phyloP scores from a whole-genome alignment of 2,329 filamentous ascomycete genomes.

The Setomelanomma holmii region DNA sequence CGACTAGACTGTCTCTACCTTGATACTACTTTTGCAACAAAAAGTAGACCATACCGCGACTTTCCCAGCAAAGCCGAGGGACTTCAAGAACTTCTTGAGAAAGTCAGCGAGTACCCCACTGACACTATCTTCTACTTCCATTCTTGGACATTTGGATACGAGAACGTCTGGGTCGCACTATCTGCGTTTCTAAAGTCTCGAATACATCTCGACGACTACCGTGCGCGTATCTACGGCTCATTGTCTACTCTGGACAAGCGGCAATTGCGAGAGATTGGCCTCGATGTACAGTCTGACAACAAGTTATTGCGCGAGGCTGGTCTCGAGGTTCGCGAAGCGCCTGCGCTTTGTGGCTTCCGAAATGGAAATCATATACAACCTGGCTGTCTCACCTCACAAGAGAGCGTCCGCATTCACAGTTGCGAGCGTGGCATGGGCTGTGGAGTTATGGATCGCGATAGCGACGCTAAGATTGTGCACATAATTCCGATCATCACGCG shows the following conservation, averaged over 20 bases:
- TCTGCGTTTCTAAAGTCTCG: constrained; percentile 72
- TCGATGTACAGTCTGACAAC: constrained; percentile 43
- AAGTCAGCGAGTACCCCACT: constrained; percentile 71
- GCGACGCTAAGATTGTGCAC: constrained; percentile 65
- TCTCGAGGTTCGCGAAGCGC: constrained; percentile 61
- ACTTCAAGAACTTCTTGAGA: constrained; percentile 73
- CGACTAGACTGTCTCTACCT: constrained; percentile 83
- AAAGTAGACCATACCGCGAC: constrained; percentile 55
- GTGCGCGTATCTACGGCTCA: constrained; percentile 74
- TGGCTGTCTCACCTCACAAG: constrained; percentile 74
- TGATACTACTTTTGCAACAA: constrained; percentile 79
- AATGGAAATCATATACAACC: constrained; percentile 73
- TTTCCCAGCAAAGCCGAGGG: constrained; percentile 77
- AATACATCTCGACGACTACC: constrained; percentile 86
- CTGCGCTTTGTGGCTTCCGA: constrained; percentile 74
- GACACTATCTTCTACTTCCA: constrained; percentile 84
- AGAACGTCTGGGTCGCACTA: constrained; percentile 88
- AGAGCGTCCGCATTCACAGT: constrained; percentile 76
- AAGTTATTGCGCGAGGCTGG: constrained; percentile 40
- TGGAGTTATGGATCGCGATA: constrained; percentile 55
- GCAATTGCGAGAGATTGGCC: constrained; percentile 40
- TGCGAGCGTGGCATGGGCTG: constrained; percentile 79
- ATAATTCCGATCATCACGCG: constrained; percentile 81
- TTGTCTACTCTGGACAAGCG: constrained; percentile 46
- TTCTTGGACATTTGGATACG: constrained; percentile 92